Base-by-base conservation (phyloP, 345 rosid genomes). In the Acer saccharum region DNA sequence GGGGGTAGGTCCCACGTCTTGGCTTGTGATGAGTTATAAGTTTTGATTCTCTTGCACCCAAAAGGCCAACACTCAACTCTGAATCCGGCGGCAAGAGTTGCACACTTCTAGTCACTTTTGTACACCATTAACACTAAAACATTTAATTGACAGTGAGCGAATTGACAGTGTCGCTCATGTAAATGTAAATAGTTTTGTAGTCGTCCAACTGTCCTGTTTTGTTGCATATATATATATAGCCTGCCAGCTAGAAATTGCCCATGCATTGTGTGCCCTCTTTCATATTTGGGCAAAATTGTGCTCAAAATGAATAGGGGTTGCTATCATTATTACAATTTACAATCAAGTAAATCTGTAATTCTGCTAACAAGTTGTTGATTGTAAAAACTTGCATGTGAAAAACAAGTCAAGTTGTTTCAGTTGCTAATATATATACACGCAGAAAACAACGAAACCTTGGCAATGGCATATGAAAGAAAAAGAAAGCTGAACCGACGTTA, bases 21-120 rank as follows among this genome's bases (percentile, higher is more conserved):
- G 14, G 17, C 14, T 16, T 52, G 7, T 16, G 58, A 44, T 12
- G 35, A 12, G 13, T 46, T 23, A 68, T 11, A 54, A 1, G 6
- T 44, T 39, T 70, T 2, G 64, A 55, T 57, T 18, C 2, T 57
- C 57, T 57, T 72, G 75, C 75, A 25, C 64, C 65, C 75, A 11
- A 57, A 32, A 57, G 61, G 27, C 32, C 50, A 35, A 72, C 75
- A 58, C 66, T 2, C 0, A 12, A 20, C 55, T 1, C 54, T 20
- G 66, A 39, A 57, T 58, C 52, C 6, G 43, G 3, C 52, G 13
- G 50, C 35, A 16, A 39, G n/a, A 58, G 14, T 72, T 58, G 13
- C 66, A 17, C 23, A 16, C 43, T 17, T 18, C 21, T 70, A 41
- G 20, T 16, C 14, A 50, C 41, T 55, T 10, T 27, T 25, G 2